Evolutionary conservation across 1,284 basidiomycete species (phyloP), one percentile per base, ranked within the genome.

Genomic region (Ustilago tritici): DNA sequence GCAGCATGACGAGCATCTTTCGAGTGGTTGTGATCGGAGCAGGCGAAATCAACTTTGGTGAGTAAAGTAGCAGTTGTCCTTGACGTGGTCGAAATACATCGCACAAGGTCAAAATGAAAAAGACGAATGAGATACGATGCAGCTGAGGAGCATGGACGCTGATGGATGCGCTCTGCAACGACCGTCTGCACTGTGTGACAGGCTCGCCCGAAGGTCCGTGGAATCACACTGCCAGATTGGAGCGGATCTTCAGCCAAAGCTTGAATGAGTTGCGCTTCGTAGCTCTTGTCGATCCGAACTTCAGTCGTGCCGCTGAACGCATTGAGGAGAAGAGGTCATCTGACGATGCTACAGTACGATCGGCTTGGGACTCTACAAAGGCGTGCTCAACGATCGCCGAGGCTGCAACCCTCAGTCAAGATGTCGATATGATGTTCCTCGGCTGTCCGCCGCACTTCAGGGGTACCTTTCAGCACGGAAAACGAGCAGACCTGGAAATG

Each of bases 241-340:
- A 78, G 46, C 52, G 57, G 58, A 67, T 41, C 34, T 65, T 36
- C 71, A 75, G 46, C 69, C 70, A 17, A 12, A n/a, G 9, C 17
- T 10, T 3, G 23, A 15, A 12, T 4, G 2, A 36, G 23, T 61
- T 84, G 5, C 35, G 36, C n/a, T 68, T 84, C 4, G 47, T 82
- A 2, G 75, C 67, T 34, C 55, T 84, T 12, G 61, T 84, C 34
- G 83, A 84, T 65, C 81, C 82, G 2, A 64, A 79, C 32, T 12
- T 60, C 9, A 32, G 34, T 2, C 65, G 76, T 31, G 67, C 78
- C 5, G 23, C 52, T 4, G 38, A 57, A 17, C 70, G 79, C 23
- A 52, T 84, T 10, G n/a, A n/a, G 4, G 60, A 58, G n/a, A 76
- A 75, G 49, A 49, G 17, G 2, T 43, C 17, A 53, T 17, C 61